These are phyloP conservation scores for Oidium heveae DNA, from an alignment of 2,329 filamentous ascomycete species.

Conservation along the genomic window DNA sequence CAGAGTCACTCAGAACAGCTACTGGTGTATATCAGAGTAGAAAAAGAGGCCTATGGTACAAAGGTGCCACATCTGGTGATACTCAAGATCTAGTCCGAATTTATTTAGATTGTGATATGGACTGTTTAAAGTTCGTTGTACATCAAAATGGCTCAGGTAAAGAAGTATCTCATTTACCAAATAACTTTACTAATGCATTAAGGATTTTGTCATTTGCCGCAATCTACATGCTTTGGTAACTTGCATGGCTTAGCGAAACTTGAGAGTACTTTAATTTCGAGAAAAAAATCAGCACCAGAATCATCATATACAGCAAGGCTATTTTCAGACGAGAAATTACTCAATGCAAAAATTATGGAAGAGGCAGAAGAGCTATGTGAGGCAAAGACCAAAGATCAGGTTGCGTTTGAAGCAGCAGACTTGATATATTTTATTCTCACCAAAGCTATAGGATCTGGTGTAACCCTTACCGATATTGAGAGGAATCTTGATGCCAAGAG, in stretches of 20 bases:
- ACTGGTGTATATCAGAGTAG: conserved; percentile 79
- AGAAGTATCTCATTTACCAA: conserved; percentile 1
- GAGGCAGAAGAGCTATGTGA: conserved; percentile 89
- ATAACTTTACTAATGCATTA: background rate
- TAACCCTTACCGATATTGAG: conserved; percentile 72
- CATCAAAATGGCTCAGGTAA: conserved; percentile 56
- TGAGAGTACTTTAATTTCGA: conserved; percentile 61
- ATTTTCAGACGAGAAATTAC: conserved; percentile 73
- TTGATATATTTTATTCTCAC: conserved; percentile 88
- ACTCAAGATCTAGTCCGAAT: conserved; percentile 72
- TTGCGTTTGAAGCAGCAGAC: conserved; percentile 87
- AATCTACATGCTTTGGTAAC: conserved; percentile 76
- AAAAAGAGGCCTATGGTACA: conserved; percentile 89
- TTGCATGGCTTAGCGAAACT: conserved; percentile 59
- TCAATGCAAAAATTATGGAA: conserved; percentile 94
- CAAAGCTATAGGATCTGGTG: conserved; percentile 65
- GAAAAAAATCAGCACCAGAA: conserved; percentile 58
- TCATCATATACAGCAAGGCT: conserved; percentile 86
- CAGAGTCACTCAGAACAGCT: conserved; percentile 60
- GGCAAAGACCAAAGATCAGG: conserved; percentile 54
- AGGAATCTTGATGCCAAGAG: conserved; percentile 83
- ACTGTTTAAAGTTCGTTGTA: conserved; percentile 76
- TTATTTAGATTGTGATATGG: conserved; percentile 75
- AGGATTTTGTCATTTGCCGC: conserved; percentile 83
- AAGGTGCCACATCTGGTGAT: conserved; percentile 83